Evolutionary conservation across 225 moss, liverwort and hornwort species (phyloP).

Genomic region (Polytrichum formosum): DNA sequence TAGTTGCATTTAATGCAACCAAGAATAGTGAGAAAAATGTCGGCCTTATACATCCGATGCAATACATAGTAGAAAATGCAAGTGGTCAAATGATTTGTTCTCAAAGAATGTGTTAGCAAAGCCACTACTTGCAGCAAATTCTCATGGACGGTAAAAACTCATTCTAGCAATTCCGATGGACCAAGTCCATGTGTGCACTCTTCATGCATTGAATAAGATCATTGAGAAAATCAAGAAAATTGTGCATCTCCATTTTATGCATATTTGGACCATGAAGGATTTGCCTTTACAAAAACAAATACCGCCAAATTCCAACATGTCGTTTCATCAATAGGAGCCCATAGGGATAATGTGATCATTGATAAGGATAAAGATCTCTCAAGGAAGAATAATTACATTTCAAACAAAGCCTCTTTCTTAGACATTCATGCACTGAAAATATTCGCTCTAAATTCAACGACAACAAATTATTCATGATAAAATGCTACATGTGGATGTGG

Average conservation of each 20-base stretch:
- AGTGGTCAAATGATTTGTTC: not conserved
- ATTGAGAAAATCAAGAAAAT: conserved; percentile 4
- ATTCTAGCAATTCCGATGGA: conserved; percentile 1
- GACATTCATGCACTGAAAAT: too few species aligned
- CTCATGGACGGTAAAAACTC: not conserved
- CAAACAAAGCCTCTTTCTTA: not conserved
- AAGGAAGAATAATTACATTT: not conserved
- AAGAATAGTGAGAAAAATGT: not conserved
- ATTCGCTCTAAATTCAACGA: too few species aligned
- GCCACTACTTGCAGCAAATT: not conserved
- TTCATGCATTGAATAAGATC: not conserved
- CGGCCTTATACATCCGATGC: not conserved
- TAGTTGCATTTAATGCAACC: not conserved
- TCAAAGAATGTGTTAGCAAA: not conserved
- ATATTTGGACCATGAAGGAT: not conserved
- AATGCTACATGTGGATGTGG: not conserved
- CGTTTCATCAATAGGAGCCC: not conserved
- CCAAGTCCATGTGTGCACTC: conserved; percentile 1
- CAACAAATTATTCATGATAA: not conserved
- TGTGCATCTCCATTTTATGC: not conserved
- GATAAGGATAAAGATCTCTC: not conserved
- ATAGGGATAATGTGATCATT: conserved; percentile 1
- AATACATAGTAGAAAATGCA: not conserved
- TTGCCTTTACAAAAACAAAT: not conserved
- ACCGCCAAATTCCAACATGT: not conserved